Conservation (phyloP, 805 yeast species). For the Dipodascus geniculatus region DNA sequence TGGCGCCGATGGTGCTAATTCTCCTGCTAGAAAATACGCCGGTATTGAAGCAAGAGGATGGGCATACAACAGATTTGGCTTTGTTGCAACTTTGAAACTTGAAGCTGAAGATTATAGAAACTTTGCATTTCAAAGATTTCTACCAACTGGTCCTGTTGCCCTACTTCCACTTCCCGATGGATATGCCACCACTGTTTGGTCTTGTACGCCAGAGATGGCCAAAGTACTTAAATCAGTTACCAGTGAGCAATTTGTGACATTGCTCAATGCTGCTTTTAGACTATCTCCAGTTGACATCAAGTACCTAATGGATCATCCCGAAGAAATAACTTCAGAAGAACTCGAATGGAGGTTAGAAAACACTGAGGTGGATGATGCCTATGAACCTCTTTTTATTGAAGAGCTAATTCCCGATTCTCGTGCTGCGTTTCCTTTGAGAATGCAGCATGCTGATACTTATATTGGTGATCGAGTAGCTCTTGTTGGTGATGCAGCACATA, state of each 20-base stretch:
- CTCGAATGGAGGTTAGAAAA: conserved; percentile 56
- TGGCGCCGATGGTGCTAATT: conserved; percentile 94
- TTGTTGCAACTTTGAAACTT: conserved; percentile 78
- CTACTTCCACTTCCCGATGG: conserved; percentile 78
- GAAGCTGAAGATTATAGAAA: conserved; percentile 59
- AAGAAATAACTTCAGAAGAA: conserved; percentile 47
- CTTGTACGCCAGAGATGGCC: conserved; percentile 68
- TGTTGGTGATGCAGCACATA: conserved; percentile 98
- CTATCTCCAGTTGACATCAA: conserved; percentile 65
- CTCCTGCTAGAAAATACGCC: conserved; percentile 79
- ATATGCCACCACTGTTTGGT: conserved; percentile 90
- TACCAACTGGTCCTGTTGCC: conserved; percentile 89
- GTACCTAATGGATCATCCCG: conserved; percentile 42
- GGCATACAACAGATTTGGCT: conserved; percentile 79
- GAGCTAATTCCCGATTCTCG: conserved; percentile 51
- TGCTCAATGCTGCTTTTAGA: conserved; percentile 82
- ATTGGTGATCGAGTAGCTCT: conserved; percentile 75
- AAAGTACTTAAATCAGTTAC: conserved; percentile 45
- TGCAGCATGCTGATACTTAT: conserved; percentile 87
- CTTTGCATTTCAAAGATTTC: conserved; percentile 88
- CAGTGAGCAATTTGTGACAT: conserved; percentile 48
- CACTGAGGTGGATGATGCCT: conserved; percentile 39
- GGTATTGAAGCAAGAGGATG: conserved; percentile 83
- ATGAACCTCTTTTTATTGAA: conserved; percentile 51
- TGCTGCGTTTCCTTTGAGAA: conserved; percentile 78